A percentile compares a stretch with the other conserved stretches of the same genome.
Evolutionary conservation across 140 eudicot genomes (phyloP).

Genomic region (Cichorium intybus): DNA sequence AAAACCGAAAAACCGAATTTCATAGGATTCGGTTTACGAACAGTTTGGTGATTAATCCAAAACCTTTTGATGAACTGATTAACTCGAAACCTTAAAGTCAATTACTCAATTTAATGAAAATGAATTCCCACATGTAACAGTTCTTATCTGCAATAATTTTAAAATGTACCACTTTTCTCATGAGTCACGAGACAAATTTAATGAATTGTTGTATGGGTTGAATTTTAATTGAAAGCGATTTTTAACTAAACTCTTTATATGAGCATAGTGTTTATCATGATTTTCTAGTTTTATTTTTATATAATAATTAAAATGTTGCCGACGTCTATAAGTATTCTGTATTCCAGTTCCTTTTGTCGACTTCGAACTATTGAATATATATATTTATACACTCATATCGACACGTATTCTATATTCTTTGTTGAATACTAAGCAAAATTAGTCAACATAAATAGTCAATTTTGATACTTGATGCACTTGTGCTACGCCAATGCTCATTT

Average conservation of each 20-base stretch:
- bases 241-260: not conserved
- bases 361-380: not conserved
- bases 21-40: no score
- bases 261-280: not conserved
- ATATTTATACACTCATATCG: not conserved
- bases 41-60: no score
- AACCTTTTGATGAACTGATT: no score
- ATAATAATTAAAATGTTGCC: not conserved
- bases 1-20: no score
- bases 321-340: not conserved
- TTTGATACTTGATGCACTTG: no score
- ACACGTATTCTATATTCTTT: not conserved
- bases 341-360: not conserved
- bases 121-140: not conserved
- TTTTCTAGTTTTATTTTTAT: not conserved
- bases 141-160: not conserved
- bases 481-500: no score
- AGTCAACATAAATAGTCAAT: no score
- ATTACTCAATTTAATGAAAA: not conserved
- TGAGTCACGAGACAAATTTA: not conserved
- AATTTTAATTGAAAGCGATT: conserved; percentile 4
- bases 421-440: not conserved
- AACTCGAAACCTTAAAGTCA: not conserved
- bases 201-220: not conserved
- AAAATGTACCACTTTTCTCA: not conserved